phyloP scores from a whole-genome alignment of 2,329 filamentous ascomycete species.

The Drechslerella coelobrocha region DNA sequence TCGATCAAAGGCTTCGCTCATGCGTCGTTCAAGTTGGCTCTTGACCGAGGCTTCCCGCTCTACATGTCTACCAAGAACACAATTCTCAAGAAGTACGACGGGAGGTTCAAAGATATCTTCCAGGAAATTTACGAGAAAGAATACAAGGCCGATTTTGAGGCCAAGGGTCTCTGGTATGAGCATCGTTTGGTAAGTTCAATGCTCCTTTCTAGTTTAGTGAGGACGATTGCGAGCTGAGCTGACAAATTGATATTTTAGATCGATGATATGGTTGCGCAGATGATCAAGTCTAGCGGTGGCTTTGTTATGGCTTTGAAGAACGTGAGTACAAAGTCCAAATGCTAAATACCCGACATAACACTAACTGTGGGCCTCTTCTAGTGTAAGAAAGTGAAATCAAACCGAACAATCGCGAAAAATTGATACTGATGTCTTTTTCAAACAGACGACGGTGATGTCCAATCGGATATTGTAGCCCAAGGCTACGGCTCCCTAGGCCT shows the following conservation, averaged over 20 bases:
- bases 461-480: conserved; percentile 97
- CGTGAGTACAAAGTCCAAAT: conserved; percentile 63
- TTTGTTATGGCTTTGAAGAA: conserved; percentile 98
- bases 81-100: conserved; percentile 98
- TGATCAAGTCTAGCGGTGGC: conserved; percentile 97
- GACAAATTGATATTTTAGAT: conserved; percentile 62
- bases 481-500: conserved; percentile 97
- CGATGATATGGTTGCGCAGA: conserved; percentile 99
- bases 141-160: conserved; percentile 89
- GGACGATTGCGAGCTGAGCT: background rate
- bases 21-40: conserved; percentile 92
- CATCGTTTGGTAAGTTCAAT: conserved; percentile 70
- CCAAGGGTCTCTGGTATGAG: conserved; percentile 97
- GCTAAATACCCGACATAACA: background rate
- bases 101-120: conserved; percentile 99
- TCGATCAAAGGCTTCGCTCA: conserved; percentile 95
- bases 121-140: conserved; percentile 89
- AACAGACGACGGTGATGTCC: conserved; percentile 86
- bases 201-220: background rate
- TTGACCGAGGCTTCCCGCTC: conserved; percentile 85
- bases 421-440: conserved; percentile 22
- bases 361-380: conserved; percentile 21
- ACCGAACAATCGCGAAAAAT: background rate
- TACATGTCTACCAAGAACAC: conserved; percentile 99
- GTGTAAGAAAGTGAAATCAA: conserved; percentile 25